A percentile compares a stretch with the other conserved stretches of the same genome.
Conservation (phyloP, 805 yeast genomes). For the Metschnikowia drakensbergensis region DNA sequence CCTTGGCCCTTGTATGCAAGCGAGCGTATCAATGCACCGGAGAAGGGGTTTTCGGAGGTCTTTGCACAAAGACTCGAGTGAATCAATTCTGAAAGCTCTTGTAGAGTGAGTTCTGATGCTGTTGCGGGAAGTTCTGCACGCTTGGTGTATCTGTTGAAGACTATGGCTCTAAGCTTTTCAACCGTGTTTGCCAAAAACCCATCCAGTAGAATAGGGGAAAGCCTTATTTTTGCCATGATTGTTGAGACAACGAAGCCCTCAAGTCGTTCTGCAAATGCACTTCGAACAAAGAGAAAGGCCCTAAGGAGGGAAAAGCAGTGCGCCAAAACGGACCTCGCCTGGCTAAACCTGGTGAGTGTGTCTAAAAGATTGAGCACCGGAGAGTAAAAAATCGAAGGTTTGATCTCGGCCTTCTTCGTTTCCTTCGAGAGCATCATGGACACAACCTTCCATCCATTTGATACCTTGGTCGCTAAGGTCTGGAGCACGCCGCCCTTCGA, state of each 20-base stretch:
- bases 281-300: constrained; percentile 3
- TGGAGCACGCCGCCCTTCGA: not conserved
- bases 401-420: not conserved
- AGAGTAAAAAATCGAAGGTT: constrained; percentile 10
- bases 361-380: constrained; percentile 20
- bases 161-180: constrained; percentile 10
- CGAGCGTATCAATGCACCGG: constrained; percentile 8
- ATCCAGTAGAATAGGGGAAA: constrained; percentile 10
- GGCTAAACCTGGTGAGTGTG: constrained; percentile 17
- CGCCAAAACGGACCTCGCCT: constrained; percentile 18
- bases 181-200: constrained; percentile 15
- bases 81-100: constrained; percentile 4
- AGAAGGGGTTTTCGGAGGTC: not conserved
- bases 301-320: constrained; percentile 9
- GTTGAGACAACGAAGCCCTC: constrained; percentile 7
- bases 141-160: constrained; percentile 13
- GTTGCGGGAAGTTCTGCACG: not conserved
- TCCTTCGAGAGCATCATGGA: not conserved
- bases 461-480: not conserved
- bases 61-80: not conserved
- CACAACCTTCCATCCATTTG: not conserved
- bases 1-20: constrained; percentile 15
- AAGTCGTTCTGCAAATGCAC: constrained; percentile 4
- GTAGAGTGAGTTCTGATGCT: not conserved
- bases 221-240: constrained; percentile 2